Evolutionary conservation across 2,329 filamentous ascomycete genomes (phyloP), one percentile per base, ranked within the genome.

Genomic region (Penicillium occitanis): DNA sequence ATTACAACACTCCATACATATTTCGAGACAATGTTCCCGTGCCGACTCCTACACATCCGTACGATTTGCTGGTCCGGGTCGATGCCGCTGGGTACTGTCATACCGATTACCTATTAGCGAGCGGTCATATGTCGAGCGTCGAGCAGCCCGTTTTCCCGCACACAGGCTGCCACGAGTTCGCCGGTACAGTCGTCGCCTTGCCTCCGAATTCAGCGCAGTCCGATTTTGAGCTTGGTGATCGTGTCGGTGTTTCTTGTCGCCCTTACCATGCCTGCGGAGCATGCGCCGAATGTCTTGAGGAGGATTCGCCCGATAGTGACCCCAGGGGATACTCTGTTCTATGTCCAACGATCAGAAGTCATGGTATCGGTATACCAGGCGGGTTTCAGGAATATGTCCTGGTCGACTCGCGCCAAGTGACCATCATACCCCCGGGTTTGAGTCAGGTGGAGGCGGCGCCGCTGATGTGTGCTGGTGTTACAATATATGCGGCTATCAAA

Each of bases 401-500:
- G 4, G 71, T 70, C 1, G 71, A 73, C 63, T 64, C 70, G 44
- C 55, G 70, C 50, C 66, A 67, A 28, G 33, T 65, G 48, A 62
- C 63, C 2, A 71, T 70, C 8, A 75, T 79, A 30, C 77, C 77
- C 11, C 70, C 74, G 17, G 69, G 68, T 2, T 70, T 78, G 50
- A 68, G 71, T 10, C 71, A 70, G 11, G 70, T 71, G 1, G 69
- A 76, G 42, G 76, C 75, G 1, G 76, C 76, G 2, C 76, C 76
- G 5, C 61, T 78, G 44, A 75, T 76, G 71, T 80, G 78, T 62
- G 78, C 74, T 13, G 78, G 78, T 5, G 75, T 74, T 1, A 80
- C 78, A 1, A 74, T 79, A 22, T 80, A 73, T 75, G 84, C 84
- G 1, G 89, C 90, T 0, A 78, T 93, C 5, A 85, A 84, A 33